phyloP scores from a whole-genome alignment of 352 stramenopile genomes.

The Phytophthora tubulina region DNA sequence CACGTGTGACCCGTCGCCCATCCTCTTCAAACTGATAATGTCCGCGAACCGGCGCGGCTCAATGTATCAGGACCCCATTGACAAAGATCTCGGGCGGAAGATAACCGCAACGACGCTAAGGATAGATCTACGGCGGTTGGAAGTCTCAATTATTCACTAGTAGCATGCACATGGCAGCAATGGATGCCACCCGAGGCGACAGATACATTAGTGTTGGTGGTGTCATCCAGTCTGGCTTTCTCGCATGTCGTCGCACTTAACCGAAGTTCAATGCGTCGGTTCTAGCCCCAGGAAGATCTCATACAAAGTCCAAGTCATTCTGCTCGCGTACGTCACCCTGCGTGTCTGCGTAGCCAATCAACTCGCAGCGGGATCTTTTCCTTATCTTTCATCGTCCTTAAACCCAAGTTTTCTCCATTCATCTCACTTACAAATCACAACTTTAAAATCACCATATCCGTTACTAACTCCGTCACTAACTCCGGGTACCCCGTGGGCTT shows the following conservation, averaged over 20 bases:
- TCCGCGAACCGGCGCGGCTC: constrained; percentile 16
- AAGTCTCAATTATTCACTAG: background rate
- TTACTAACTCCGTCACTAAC: background rate
- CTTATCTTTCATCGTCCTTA: background rate
- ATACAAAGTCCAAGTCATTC: constrained; percentile 31
- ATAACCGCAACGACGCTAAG: constrained; percentile 11
- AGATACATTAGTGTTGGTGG: constrained; percentile 9
- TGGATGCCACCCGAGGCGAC: background rate
- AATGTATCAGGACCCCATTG: constrained; percentile 4
- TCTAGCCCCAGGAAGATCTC: constrained; percentile 28
- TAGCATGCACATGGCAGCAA: background rate
- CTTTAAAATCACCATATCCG: background rate
- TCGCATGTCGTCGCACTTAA: constrained; percentile 27
- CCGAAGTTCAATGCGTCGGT: constrained; percentile 39
- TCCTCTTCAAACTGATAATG: constrained; percentile 4
- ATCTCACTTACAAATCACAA: background rate
- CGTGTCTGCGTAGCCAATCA: constrained; percentile 39
- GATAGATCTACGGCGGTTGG: constrained; percentile 1
- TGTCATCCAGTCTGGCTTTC: constrained; percentile 22
- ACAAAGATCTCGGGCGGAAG: constrained; percentile 25
- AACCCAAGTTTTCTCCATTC: constrained; percentile 14
- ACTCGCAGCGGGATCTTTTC: constrained; percentile 22
- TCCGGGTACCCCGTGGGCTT: constrained; percentile 17
- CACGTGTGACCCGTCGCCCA: constrained; percentile 22
- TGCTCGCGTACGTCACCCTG: constrained; percentile 25